Evolutionary conservation across 352 stramenopile genomes (phyloP).

Genomic region (Phytophthora fragariaefolia): DNA sequence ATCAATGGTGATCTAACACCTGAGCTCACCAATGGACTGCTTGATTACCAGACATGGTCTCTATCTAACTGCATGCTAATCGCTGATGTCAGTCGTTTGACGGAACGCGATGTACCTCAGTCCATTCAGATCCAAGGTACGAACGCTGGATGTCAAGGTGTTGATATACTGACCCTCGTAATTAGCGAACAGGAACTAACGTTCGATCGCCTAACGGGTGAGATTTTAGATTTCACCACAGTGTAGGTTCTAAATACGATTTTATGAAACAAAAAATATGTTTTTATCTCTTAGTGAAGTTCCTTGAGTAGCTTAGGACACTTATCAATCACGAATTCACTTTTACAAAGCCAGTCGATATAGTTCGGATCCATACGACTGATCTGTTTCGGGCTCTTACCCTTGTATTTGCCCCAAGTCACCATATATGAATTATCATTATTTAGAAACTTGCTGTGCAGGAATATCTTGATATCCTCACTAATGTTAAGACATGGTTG

Average conservation of each 20-base stretch:
- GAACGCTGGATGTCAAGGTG: constrained; percentile 24
- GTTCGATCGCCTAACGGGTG: constrained; percentile 17
- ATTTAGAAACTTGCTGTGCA: neutral
- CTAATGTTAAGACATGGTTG: neutral
- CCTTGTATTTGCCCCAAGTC: neutral
- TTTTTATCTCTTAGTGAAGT: constrained; percentile 11
- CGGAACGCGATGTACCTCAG: constrained; percentile 28
- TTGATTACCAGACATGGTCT: constrained; percentile 31
- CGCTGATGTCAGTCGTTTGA: constrained; percentile 19
- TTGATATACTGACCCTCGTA: constrained; percentile 26
- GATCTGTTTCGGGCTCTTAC: neutral
- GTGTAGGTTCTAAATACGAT: neutral
- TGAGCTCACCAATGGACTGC: constrained; percentile 29
- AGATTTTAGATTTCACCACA: constrained; percentile 6
- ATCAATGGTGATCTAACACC: constrained; percentile 35
- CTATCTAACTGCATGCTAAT: constrained; percentile 23
- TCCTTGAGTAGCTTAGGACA: constrained; percentile 27
- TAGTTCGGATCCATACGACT: constrained; percentile 5
- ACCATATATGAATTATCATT: constrained; percentile 2
- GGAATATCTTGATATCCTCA: constrained; percentile 1
- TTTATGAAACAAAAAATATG: constrained; percentile 9
- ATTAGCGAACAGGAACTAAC: constrained; percentile 15
- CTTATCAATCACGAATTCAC: constrained; percentile 27
- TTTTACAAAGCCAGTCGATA: constrained; percentile 10
- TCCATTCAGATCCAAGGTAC: constrained; percentile 22